Percentiles rank a stretch among this genome's conserved stretches.
Conservation (phyloP, 306 rosid species). For the Alnus rubra region DNA sequence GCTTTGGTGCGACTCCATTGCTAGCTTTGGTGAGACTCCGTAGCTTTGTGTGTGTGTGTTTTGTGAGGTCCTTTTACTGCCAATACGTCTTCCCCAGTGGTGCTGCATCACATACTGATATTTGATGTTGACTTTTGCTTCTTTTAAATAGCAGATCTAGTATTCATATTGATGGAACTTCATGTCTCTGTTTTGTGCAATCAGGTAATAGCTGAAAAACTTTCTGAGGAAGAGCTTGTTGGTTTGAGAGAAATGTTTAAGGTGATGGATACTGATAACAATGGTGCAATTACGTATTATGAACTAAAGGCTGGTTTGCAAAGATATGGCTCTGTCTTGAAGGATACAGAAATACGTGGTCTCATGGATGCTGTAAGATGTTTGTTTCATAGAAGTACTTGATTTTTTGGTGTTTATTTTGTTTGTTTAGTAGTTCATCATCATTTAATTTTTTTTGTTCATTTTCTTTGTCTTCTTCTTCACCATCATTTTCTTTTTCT, state of each 20-base stretch:
- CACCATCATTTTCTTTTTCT: neutral
- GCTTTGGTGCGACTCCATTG: too few species aligned
- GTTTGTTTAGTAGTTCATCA: neutral
- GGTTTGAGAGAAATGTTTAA: conserved; percentile 90
- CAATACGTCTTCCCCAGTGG: too few species aligned
- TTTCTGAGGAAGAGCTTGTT: conserved; percentile 95
- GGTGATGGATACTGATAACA: conserved; percentile 93
- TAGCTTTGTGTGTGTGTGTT: too few species aligned
- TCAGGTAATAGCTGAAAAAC: conserved; percentile 95
- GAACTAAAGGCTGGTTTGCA: conserved; percentile 95
- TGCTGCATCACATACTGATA: neutral
- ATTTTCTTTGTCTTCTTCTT: neutral
- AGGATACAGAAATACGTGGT: conserved; percentile 89
- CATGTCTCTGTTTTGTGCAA: conserved; percentile 32
- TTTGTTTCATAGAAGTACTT: conserved; percentile 17
- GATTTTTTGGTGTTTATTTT: neutral
- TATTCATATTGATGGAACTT: conserved; percentile 16
- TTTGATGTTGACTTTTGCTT: conserved; percentile 15
- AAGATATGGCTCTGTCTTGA: conserved; percentile 92
- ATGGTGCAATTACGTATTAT: conserved; percentile 93
- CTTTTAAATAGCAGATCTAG: neutral
- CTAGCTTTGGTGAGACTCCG: too few species aligned
- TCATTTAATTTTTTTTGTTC: neutral
- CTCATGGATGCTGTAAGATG: conserved; percentile 87
- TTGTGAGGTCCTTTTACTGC: too few species aligned